A percentile compares a stretch with the other conserved stretches of the same genome.
phyloP scores from a whole-genome alignment of 2,329 filamentous ascomycete genomes.

The Aspergillus melleus region DNA sequence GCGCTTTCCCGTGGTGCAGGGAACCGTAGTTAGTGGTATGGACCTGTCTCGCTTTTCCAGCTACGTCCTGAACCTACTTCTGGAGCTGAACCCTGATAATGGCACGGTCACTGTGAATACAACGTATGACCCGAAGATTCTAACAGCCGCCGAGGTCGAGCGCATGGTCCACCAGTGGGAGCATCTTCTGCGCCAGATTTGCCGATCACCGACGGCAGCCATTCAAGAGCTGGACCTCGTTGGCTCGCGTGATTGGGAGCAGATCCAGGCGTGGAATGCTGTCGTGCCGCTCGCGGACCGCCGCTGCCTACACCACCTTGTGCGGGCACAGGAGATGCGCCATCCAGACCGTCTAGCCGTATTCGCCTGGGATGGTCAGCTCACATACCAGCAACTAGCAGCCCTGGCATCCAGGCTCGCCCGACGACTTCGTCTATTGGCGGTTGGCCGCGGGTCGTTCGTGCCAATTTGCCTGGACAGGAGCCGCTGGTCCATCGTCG shows the following conservation, averaged over 20 bases:
- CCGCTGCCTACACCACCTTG: not conserved
- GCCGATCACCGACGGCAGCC: not conserved
- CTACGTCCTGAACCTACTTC: no score
- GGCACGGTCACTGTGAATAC: not conserved
- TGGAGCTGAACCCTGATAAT: no score
- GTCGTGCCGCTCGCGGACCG: not conserved
- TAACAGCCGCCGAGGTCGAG: not conserved
- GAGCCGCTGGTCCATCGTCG: conserved; percentile 15
- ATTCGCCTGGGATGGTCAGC: not conserved
- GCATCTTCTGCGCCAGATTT: not conserved
- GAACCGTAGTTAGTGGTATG: not conserved
- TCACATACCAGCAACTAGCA: not conserved
- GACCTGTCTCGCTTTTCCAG: not conserved
- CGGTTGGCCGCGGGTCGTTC: not conserved
- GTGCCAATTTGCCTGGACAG: conserved; percentile 1
- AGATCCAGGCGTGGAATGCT: not conserved
- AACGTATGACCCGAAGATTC: not conserved
- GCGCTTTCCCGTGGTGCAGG: not conserved
- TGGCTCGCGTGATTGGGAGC: not conserved
- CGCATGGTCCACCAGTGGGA: not conserved
- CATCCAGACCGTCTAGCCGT: not conserved
- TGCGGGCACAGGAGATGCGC: not conserved
- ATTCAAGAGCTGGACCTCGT: not conserved
- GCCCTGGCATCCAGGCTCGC: not conserved
- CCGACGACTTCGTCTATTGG: not conserved